Evolutionary conservation across 2,329 filamentous ascomycete species (phyloP).

Genomic region (Rhytidhysteron rufulum): DNA sequence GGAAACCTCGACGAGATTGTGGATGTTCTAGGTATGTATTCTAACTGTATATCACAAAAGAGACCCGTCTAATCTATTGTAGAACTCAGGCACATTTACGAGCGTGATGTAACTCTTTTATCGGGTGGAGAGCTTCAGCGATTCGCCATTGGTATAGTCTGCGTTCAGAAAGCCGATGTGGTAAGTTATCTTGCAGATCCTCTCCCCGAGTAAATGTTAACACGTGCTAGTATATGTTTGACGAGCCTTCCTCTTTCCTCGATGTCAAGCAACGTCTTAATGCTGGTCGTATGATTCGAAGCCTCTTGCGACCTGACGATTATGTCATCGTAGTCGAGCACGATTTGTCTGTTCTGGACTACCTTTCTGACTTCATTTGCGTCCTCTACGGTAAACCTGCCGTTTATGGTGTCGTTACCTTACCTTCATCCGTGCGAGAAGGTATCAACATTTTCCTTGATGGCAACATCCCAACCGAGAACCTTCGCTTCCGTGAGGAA

Average conservation of each 20-base stretch:
- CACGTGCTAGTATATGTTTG: constrained; percentile 83
- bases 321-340: constrained; percentile 99
- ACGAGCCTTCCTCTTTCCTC: constrained; percentile 96
- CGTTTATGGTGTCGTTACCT: constrained; percentile 94
- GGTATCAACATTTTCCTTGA: constrained; percentile 99
- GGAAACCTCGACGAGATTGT: constrained; percentile 78
- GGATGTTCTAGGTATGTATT: constrained; percentile 64
- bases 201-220: constrained; percentile 9
- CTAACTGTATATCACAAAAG: too few relatives aligned
- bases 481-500: constrained; percentile 96
- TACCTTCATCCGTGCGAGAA: constrained; percentile 93
- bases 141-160: constrained; percentile 94
- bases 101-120: constrained; percentile 83
- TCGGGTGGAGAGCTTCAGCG: constrained; percentile 98
- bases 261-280: constrained; percentile 99
- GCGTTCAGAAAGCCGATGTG: constrained; percentile 85
- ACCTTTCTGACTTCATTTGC: constrained; percentile 97
- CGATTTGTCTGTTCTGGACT: constrained; percentile 97
- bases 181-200: constrained; percentile 3
- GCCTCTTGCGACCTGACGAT: constrained; percentile 80
- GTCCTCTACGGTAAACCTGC: constrained; percentile 94
- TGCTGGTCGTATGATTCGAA: constrained; percentile 88
- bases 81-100: constrained; percentile 85
- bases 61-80: too few relatives aligned
- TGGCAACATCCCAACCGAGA: constrained; percentile 96